Percentiles rank a stretch among this genome's conserved stretches.
Conservation (phyloP, 139 green algal species). For the Coelastrella sp. region DNA sequence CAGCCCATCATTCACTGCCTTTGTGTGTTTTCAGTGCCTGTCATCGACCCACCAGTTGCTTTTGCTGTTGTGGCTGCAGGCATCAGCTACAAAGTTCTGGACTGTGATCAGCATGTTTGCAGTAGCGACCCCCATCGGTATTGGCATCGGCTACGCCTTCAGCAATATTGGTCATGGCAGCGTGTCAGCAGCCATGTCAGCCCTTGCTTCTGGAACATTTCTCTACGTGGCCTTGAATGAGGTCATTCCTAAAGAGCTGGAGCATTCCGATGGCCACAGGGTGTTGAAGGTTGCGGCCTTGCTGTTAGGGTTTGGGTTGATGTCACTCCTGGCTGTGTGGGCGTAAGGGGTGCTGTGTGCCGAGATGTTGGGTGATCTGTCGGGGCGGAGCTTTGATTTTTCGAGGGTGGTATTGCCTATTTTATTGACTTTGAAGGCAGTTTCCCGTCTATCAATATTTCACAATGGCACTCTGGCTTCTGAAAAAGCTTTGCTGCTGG, state of each 20-base stretch:
- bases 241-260: slow-evolving; percentile 82
- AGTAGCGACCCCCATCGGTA: slow-evolving; percentile 78
- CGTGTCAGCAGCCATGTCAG: slow-evolving; percentile 68
- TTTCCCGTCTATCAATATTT: too few species aligned
- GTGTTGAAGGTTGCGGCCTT: slow-evolving; percentile 71
- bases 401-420: too few species aligned
- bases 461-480: too few species aligned
- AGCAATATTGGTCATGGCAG: slow-evolving; percentile 57
- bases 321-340: slow-evolving; percentile 86
- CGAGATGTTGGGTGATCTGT: slow-evolving; percentile 46
- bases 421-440: too few species aligned
- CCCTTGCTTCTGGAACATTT: slow-evolving; percentile 85
- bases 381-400: not conserved
- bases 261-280: slow-evolving; percentile 51
- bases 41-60: slow-evolving; percentile 31
- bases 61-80: slow-evolving; percentile 2
- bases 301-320: slow-evolving; percentile 74
- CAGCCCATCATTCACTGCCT: too few species aligned
- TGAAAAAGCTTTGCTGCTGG: too few species aligned
- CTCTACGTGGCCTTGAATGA: slow-evolving; percentile 90
- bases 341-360: slow-evolving; percentile 52
- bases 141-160: slow-evolving; percentile 72
- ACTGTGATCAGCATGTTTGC: slow-evolving; percentile 75
- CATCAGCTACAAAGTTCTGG: slow-evolving; percentile 70
- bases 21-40: not conserved